Evolutionary conservation across 202 grass and related monocot species (phyloP).

Genomic region (Zoysia matrella): DNA sequence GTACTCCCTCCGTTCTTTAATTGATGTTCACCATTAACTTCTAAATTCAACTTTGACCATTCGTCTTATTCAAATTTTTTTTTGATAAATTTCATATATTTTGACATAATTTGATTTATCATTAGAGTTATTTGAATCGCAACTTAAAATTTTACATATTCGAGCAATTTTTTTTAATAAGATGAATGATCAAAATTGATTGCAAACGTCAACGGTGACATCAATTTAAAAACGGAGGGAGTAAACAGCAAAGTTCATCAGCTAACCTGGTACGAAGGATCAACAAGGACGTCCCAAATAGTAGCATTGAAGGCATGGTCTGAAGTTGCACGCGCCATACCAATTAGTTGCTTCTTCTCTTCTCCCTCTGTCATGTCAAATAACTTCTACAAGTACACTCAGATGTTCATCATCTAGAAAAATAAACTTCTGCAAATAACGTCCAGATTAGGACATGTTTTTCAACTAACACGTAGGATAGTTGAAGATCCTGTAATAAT

Average conservation of each 20-base stretch:
- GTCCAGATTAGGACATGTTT: conserved; percentile 37
- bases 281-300: conserved; percentile 97
- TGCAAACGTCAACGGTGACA: too few species aligned
- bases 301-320: conserved; percentile 99
- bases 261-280: conserved; percentile 92
- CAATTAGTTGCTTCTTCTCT: conserved; percentile 79
- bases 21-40: too few species aligned
- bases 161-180: too few species aligned
- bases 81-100: too few species aligned
- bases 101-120: too few species aligned
- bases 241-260: not conserved
- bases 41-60: too few species aligned
- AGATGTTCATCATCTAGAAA: conserved; percentile 84
- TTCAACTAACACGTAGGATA: conserved; percentile 29
- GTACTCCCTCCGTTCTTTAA: too few species aligned
- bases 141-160: too few species aligned
- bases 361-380: conserved; percentile 85
- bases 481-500: conserved; percentile 25
- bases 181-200: too few species aligned
- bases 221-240: too few species aligned
- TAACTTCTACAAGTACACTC: conserved; percentile 96
- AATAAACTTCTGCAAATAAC: conserved; percentile 68
- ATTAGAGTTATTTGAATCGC: too few species aligned
- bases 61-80: too few species aligned
- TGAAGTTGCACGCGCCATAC: conserved; percentile 97